Percentiles rank a stretch among this genome's conserved stretches.
Conservation (phyloP, 2,329 filamentous ascomycete species). For the Ophiocordyceps camponoti-rufipedis region DNA sequence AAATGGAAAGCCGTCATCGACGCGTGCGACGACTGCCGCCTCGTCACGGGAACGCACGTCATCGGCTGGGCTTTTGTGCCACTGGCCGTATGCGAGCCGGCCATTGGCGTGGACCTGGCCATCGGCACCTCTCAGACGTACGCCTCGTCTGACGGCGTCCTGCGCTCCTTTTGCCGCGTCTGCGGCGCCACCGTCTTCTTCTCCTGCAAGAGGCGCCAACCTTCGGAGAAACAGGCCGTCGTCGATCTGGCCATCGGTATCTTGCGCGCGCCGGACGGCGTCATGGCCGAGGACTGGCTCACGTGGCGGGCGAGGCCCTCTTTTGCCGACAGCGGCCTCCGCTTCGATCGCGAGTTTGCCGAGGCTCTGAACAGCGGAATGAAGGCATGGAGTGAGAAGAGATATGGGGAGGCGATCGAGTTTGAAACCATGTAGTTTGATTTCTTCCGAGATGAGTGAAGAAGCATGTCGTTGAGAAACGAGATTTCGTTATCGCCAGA, state of each 20-base stretch:
- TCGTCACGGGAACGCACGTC: constrained; percentile 21
- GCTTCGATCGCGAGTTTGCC: constrained; percentile 17
- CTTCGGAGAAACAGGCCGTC: constrained; percentile 13
- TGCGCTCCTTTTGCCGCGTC: constrained; percentile 24
- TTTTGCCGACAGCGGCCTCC: constrained; percentile 14
- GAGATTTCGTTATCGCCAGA: too few relatives aligned
- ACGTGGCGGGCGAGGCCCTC: constrained; percentile 22
- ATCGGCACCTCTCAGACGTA: constrained; percentile 26
- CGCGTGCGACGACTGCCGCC: constrained; percentile 24
- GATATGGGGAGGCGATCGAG: constrained; percentile 13
- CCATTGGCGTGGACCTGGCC: constrained; percentile 15
- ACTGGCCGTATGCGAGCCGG: constrained; percentile 15
- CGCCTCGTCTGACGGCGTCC: constrained; percentile 17
- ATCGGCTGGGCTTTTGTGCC: constrained; percentile 25
- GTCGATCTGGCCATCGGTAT: constrained; percentile 25
- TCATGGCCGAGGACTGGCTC: constrained; percentile 25
- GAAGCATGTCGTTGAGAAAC: too few relatives aligned
- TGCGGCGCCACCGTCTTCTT: constrained; percentile 28
- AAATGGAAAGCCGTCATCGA: constrained; percentile 26
- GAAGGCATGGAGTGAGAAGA: constrained; percentile 16
- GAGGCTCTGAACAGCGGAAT: constrained; percentile 18
- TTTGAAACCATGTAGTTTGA: constrained; percentile 6
- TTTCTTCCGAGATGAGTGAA: not conserved
- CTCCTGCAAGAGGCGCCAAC: constrained; percentile 9
- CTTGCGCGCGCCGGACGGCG: constrained; percentile 23